phyloP scores from a whole-genome alignment of 2,329 filamentous ascomycete genomes.

The Botrytis fabae region DNA sequence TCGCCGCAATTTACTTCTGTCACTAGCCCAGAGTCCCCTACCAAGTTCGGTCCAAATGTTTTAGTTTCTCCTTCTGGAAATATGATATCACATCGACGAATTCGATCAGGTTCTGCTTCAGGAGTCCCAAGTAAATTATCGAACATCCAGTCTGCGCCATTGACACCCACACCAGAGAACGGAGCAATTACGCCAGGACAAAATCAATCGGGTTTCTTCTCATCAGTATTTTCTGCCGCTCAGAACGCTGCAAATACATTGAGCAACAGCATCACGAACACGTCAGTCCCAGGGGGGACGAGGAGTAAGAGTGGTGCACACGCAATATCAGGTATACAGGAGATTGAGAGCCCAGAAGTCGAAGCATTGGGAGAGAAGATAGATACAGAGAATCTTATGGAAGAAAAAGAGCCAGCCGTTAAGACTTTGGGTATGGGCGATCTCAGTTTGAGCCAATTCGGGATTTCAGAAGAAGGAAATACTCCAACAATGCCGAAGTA shows the following conservation, averaged over 20 bases:
- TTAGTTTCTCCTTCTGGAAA: conserved; percentile 64
- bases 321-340: conserved; percentile 34
- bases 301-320: conserved; percentile 45
- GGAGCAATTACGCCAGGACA: conserved; percentile 50
- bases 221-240: conserved; percentile 86
- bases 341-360: conserved; percentile 37
- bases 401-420: conserved; percentile 71
- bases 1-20: conserved; percentile 37
- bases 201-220: conserved; percentile 76
- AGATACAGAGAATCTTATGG: conserved; percentile 40
- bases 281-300: conserved; percentile 54
- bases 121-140: conserved; percentile 80
- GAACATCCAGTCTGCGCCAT: conserved; percentile 67
- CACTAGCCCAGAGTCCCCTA: conserved; percentile 29
- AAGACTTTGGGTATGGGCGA: conserved; percentile 89
- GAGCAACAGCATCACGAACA: conserved; percentile 72
- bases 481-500: conserved; percentile 60
- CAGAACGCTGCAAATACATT: conserved; percentile 84
- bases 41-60: conserved; percentile 47
- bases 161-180: conserved; percentile 74
- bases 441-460: conserved; percentile 84
- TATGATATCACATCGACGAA: conserved; percentile 72
- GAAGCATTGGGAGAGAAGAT: conserved; percentile 41
- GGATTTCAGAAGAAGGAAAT: conserved; percentile 64
- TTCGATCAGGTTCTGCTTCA: conserved; percentile 54